These are phyloP conservation scores for Juncus inflexus DNA, from an alignment of 176 grass and related monocot genomes.

Conservation along the genomic window DNA sequence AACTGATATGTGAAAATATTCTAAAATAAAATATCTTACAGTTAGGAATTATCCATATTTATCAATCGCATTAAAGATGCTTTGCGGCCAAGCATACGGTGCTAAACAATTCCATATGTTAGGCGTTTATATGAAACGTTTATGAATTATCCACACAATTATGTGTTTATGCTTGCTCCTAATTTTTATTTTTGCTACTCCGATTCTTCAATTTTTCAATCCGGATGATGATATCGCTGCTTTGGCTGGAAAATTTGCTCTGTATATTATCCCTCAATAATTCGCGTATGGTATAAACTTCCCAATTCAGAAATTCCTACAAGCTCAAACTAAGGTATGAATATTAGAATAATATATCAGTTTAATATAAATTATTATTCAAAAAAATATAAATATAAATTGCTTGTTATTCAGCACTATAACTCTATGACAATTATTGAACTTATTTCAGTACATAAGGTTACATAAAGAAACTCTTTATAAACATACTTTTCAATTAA, in stretches of 20 bases:
- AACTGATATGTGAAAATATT: too few relatives aligned
- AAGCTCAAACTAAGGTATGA: constrained; percentile 31
- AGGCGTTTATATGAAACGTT: constrained; percentile 63
- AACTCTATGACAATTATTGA: too few relatives aligned
- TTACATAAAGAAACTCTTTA: too few relatives aligned
- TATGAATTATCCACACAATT: constrained; percentile 55
- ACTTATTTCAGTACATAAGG: too few relatives aligned
- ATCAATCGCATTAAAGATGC: constrained; percentile 68
- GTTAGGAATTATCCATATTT: constrained; percentile 56
- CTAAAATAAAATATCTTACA: constrained; percentile 1
- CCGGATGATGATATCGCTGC: constrained; percentile 38
- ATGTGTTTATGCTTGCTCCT: constrained; percentile 36
- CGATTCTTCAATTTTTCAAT: constrained; percentile 40
- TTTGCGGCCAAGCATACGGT: constrained; percentile 64
- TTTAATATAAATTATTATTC: background rate
- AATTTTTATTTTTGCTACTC: constrained; percentile 43
- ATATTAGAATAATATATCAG: constrained; percentile 61
- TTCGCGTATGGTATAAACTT: constrained; percentile 69
- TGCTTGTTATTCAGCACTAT: too few relatives aligned
- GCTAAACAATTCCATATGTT: constrained; percentile 58
- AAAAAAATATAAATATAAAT: background rate
- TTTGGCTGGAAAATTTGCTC: constrained; percentile 36
- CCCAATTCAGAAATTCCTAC: constrained; percentile 69
- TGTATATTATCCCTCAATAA: constrained; percentile 47
- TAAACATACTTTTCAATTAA: too few relatives aligned